These are phyloP conservation scores for Penicillium lividum DNA, from an alignment of 495 filamentous ascomycete species.

Conservation along the genomic window DNA sequence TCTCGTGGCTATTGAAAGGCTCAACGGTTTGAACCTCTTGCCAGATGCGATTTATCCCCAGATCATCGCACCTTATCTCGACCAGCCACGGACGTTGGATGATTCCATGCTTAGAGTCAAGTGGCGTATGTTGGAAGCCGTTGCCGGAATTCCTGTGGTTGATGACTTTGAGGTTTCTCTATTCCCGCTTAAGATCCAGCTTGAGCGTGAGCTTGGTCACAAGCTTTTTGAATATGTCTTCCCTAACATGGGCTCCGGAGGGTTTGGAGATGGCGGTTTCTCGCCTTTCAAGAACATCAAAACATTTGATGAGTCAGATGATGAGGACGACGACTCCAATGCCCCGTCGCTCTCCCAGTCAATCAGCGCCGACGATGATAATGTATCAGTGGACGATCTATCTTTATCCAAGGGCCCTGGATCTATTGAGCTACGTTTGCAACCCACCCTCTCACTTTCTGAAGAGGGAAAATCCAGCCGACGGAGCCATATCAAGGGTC, in stretches of 20 bases:
- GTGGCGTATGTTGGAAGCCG: slow-evolving; percentile 97
- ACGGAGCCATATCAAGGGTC: slow-evolving; percentile 45
- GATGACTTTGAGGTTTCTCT: slow-evolving; percentile 96
- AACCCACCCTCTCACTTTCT: slow-evolving; percentile 71
- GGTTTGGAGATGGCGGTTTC: slow-evolving; percentile 63
- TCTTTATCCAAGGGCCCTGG: slow-evolving; percentile 54
- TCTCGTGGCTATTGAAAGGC: slow-evolving; percentile 75
- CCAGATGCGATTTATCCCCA: slow-evolving; percentile 91
- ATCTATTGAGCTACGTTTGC: slow-evolving; percentile 73
- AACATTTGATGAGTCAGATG: slow-evolving; percentile 56
- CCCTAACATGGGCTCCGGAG: slow-evolving; percentile 67
- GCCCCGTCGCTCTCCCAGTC: slow-evolving; percentile 29
- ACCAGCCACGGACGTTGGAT: slow-evolving; percentile 58
- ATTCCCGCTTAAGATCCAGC: slow-evolving; percentile 89
- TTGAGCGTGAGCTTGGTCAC: slow-evolving; percentile 91
- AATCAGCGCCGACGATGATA: slow-evolving; percentile 30
- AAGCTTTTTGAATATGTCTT: slow-evolving; percentile 98
- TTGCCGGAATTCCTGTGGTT: slow-evolving; percentile 95
- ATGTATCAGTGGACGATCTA: slow-evolving; percentile 38
- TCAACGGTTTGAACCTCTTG: slow-evolving; percentile 85
- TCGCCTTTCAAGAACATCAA: slow-evolving; percentile 82
- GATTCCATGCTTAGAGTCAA: slow-evolving; percentile 85
- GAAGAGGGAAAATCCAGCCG: slow-evolving; percentile 43
- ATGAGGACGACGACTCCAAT: slow-evolving; percentile 43
- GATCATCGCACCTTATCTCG: slow-evolving; percentile 87